phyloP scores from a whole-genome alignment of 345 rosid genomes.

The Firmiana major region DNA sequence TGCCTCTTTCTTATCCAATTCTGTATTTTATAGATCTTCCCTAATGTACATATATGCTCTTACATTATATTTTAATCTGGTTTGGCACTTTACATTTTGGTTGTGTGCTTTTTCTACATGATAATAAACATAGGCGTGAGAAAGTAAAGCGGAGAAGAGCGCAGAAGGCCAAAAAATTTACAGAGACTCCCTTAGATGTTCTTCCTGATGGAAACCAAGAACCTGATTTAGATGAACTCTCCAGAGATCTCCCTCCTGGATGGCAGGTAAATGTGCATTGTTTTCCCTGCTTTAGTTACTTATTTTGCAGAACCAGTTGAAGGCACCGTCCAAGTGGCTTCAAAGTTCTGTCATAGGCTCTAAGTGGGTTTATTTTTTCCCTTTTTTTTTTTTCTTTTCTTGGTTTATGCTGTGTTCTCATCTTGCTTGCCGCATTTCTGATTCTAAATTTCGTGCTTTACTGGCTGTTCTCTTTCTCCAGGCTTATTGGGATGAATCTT shows the following conservation, averaged over 20 bases:
- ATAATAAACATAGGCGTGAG: slow-evolving; percentile 63
- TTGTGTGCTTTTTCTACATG: not conserved
- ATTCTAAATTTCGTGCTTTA: not conserved
- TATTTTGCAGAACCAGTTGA: not conserved
- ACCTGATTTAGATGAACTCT: slow-evolving; percentile 54
- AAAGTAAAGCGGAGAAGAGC: slow-evolving; percentile 78
- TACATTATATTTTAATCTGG: not conserved
- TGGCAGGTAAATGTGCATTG: slow-evolving; percentile 57
- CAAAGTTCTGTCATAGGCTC: not conserved
- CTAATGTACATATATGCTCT: not conserved
- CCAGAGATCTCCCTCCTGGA: slow-evolving; percentile 62
- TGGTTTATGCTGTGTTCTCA: not conserved
- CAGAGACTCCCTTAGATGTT: slow-evolving; percentile 24
- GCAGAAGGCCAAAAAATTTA: slow-evolving; percentile 46
- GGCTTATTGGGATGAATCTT: slow-evolving; percentile 61
- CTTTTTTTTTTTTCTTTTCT: no score
- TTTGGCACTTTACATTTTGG: not conserved
- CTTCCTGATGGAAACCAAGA: slow-evolving; percentile 29
- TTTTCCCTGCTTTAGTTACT: no score
- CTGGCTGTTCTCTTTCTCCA: slow-evolving; percentile 4
- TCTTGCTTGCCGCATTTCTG: not conserved
- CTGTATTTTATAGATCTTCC: not conserved
- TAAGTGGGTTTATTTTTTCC: no score
- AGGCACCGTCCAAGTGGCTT: not conserved
- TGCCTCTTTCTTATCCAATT: not conserved